phyloP scores from a whole-genome alignment of 106 monocot species.

The Posidonia australis region DNA sequence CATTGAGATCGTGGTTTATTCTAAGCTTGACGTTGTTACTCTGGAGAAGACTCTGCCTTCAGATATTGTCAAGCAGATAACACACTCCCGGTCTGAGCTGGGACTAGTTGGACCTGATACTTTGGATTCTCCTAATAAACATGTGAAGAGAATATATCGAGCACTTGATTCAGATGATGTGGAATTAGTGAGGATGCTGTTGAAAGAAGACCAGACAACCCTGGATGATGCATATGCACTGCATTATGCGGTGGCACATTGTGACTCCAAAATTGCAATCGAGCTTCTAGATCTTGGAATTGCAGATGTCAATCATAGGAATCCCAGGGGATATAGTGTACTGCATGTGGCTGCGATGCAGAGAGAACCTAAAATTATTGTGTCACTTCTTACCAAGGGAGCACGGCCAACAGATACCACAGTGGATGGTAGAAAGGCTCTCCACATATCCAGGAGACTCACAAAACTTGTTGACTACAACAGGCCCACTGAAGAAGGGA shows the following conservation, averaged over 20 bases:
- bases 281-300: slow-evolving; percentile 58
- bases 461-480: slow-evolving; percentile 44
- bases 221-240: slow-evolving; percentile 75
- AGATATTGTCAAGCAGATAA: slow-evolving; percentile 39
- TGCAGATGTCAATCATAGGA: slow-evolving; percentile 67
- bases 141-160: slow-evolving; percentile 40
- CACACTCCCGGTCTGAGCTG: slow-evolving; percentile 7
- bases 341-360: slow-evolving; percentile 77
- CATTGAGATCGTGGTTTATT: slow-evolving; percentile 31
- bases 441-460: slow-evolving; percentile 67
- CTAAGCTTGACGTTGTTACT: slow-evolving; percentile 41
- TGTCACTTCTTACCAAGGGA: slow-evolving; percentile 65
- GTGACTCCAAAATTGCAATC: slow-evolving; percentile 50
- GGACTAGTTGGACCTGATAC: slow-evolving; percentile 10
- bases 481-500: slow-evolving; percentile 31
- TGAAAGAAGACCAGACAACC: slow-evolving; percentile 44
- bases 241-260: slow-evolving; percentile 77
- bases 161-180: slow-evolving; percentile 88
- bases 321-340: slow-evolving; percentile 53
- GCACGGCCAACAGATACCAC: slow-evolving; percentile 54
- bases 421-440: slow-evolving; percentile 50
- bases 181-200: slow-evolving; percentile 61
- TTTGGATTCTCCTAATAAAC: slow-evolving; percentile 24
- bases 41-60: slow-evolving; percentile 61
- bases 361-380: slow-evolving; percentile 64